A percentile compares a stretch with the other conserved stretches of the same genome.
These are phyloP conservation scores for Fusarium acutatum DNA, from an alignment of 2,329 filamentous ascomycete genomes.

Conservation along the genomic window DNA sequence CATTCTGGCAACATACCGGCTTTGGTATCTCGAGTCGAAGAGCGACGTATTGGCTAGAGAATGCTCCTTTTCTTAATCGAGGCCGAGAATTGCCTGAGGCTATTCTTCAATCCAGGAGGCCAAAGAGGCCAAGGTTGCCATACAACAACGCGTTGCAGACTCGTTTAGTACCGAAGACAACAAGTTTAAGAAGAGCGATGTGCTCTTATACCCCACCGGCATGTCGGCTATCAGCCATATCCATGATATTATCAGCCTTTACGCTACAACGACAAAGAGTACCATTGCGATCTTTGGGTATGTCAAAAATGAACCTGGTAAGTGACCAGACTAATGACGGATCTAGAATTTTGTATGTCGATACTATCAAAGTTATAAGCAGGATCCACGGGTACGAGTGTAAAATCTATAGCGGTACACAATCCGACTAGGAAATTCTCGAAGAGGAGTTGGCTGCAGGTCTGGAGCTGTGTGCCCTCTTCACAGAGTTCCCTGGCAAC, in stretches of 20 bases:
- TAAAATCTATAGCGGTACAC: conserved; percentile 56
- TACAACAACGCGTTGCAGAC: conserved; percentile 32
- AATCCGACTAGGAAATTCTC: conserved; percentile 52
- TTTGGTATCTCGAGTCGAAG: conserved; percentile 43
- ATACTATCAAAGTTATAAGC: conserved; percentile 44
- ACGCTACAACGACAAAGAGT: background rate
- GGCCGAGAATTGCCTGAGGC: background rate
- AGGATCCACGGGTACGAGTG: conserved; percentile 42
- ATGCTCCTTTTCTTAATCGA: conserved; percentile 30
- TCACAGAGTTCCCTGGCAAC: conserved; percentile 54
- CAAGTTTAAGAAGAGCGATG: conserved; percentile 44
- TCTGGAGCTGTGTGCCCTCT: conserved; percentile 53
- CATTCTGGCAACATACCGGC: conserved; percentile 45
- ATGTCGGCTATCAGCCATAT: conserved; percentile 58
- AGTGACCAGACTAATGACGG: background rate
- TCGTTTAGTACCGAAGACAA: conserved; percentile 26
- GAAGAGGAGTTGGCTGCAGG: conserved; percentile 49
- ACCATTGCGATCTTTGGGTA: conserved; percentile 44
- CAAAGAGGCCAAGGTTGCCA: background rate
- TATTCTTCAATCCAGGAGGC: conserved; percentile 2
- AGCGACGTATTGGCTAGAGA: conserved; percentile 38
- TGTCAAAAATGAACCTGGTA: background rate
- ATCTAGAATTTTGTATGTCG: conserved; percentile 42
- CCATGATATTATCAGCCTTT: conserved; percentile 15
- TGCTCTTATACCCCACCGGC: conserved; percentile 60